Percentiles rank a stretch among this genome's conserved stretches.
phyloP scores from a whole-genome alignment of 1,139 yeast genomes.

The Meyerozyma smithsonii region DNA sequence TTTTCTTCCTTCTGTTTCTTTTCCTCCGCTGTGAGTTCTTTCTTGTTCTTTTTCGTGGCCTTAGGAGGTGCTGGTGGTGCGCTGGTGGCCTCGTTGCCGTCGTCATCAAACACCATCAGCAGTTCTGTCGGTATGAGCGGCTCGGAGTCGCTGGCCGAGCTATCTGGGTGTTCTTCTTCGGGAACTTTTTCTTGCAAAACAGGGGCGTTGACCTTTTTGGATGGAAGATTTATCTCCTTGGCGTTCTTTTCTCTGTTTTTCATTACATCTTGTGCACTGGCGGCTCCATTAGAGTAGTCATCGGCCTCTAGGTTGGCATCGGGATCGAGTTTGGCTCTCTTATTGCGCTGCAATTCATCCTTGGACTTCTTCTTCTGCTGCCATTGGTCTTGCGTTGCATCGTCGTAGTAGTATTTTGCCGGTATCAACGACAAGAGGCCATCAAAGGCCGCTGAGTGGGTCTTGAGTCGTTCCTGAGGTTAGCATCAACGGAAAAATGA shows the following conservation, averaged over 20 bases:
- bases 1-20: slow-evolving; percentile 48
- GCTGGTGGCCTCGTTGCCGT: slow-evolving; percentile 56
- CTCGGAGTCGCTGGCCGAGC: slow-evolving; percentile 11
- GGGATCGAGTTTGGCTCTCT: slow-evolving; percentile 75
- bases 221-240: slow-evolving; percentile 54
- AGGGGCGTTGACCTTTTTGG: slow-evolving; percentile 10
- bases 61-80: slow-evolving; percentile 9
- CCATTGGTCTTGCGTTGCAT: slow-evolving; percentile 84
- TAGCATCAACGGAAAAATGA: too few relatives aligned
- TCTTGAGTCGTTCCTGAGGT: slow-evolving; percentile 71
- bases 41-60: slow-evolving; percentile 22
- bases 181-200: slow-evolving; percentile 12
- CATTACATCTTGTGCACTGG: slow-evolving; percentile 67
- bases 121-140: slow-evolving; percentile 30
- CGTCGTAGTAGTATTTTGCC: slow-evolving; percentile 84
- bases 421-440: slow-evolving; percentile 89
- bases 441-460: slow-evolving; percentile 84
- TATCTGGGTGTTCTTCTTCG: slow-evolving; percentile 13
- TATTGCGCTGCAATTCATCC: slow-evolving; percentile 56
- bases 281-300: slow-evolving; percentile 30
- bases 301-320: slow-evolving; percentile 45
- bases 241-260: slow-evolving; percentile 54
- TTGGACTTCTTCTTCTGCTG: slow-evolving; percentile 73
- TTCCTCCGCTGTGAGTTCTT: slow-evolving; percentile 40
- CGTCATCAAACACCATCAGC: slow-evolving; percentile 67